Conservation (phyloP, 108 stramenopile genomes). For the Aurantiochytrium sp. region DNA sequence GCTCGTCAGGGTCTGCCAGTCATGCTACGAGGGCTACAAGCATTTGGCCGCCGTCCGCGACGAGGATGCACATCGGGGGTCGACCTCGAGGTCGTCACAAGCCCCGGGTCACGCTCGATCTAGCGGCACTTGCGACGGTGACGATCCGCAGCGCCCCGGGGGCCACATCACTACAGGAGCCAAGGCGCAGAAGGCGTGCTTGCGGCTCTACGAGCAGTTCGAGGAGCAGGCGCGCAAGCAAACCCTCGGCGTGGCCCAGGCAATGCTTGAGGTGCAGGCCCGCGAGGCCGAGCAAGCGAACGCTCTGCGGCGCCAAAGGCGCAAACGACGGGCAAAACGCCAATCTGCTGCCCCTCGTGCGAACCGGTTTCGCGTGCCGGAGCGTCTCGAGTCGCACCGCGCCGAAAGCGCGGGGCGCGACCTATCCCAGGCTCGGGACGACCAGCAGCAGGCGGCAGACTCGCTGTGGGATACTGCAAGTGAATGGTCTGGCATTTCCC, state of each 20-base stretch:
- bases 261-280: not conserved
- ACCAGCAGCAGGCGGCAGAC: not conserved
- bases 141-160: too few relatives aligned
- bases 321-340: not conserved
- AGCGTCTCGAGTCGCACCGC: too few relatives aligned
- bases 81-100: too few relatives aligned
- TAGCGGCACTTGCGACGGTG: too few relatives aligned
- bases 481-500: not conserved
- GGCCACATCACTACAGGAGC: too few relatives aligned
- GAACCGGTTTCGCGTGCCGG: too few relatives aligned
- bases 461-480: not conserved
- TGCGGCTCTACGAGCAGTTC: constrained; percentile 23
- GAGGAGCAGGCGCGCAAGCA: not conserved
- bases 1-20: constrained; percentile 12
- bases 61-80: not conserved
- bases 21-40: not conserved
- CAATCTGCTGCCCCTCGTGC: too few relatives aligned
- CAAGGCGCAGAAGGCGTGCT: constrained; percentile 3
- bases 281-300: not conserved
- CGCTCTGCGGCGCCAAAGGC: not conserved
- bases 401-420: too few relatives aligned
- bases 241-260: not conserved
- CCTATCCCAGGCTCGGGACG: not conserved
- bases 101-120: too few relatives aligned
- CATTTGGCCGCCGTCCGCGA: not conserved